Evolutionary conservation across 179 eudicot genomes (phyloP).

Genomic region (Spergularia azorica): DNA sequence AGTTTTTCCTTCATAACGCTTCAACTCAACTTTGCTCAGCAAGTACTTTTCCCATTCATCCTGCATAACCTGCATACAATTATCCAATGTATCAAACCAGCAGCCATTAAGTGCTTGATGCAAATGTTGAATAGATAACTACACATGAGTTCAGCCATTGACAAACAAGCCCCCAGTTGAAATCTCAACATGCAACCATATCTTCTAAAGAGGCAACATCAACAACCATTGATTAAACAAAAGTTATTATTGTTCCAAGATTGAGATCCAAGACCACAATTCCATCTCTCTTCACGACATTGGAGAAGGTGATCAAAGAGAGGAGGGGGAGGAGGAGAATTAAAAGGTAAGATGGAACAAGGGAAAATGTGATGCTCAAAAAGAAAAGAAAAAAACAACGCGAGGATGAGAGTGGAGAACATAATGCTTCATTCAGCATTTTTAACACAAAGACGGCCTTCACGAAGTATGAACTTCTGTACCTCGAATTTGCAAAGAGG

Average conservation of each 20-base stretch:
- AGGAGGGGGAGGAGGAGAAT: no score
- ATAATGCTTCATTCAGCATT: no score
- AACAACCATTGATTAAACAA: neutral
- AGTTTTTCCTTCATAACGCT: conserved; percentile 54
- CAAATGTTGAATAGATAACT: neutral
- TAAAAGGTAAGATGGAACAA: neutral
- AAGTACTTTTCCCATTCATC: conserved; percentile 97
- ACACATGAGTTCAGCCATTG: neutral
- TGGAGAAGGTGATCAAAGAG: neutral
- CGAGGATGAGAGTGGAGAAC: neutral
- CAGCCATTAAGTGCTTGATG: neutral
- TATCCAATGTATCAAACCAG: conserved; percentile 7
- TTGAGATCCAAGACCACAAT: neutral
- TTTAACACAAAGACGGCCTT: no score
- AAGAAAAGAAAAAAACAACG: no score
- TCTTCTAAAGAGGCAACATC: neutral
- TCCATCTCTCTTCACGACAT: neutral
- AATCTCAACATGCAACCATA: conserved; percentile 7
- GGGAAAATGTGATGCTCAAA: neutral
- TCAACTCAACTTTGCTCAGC: conserved; percentile 86
- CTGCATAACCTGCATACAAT: conserved; percentile 62
- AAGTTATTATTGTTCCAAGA: neutral
- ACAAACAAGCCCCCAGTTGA: neutral
- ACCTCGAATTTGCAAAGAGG: neutral
- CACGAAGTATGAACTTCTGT: neutral